Evolutionary conservation across 805 yeast genomes (phyloP).

Genomic region (Nadsonia fulvescens): DNA sequence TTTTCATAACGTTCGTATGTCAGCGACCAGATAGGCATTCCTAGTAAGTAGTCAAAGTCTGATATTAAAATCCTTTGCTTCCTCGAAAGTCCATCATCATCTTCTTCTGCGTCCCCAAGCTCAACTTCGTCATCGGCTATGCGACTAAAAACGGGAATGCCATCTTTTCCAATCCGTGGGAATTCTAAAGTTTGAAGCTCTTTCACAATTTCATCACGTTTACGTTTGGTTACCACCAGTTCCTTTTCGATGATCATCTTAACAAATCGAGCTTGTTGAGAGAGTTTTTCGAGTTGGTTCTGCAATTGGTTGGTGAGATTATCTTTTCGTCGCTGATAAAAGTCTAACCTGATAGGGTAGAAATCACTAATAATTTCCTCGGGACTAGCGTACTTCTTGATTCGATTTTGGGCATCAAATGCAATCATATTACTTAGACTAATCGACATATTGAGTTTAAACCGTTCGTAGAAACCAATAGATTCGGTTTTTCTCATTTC

Average conservation of each 20-base stretch:
- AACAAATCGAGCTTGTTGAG: conserved; percentile 79
- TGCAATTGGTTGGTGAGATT: conserved; percentile 48
- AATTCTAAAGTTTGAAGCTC: conserved; percentile 49
- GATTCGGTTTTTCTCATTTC: conserved; percentile 68
- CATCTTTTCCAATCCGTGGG: conserved; percentile 53
- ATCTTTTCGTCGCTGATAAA: conserved; percentile 82
- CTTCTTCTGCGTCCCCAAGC: conserved; percentile 22
- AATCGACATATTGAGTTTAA: conserved; percentile 54
- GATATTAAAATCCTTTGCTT: too few relatives aligned
- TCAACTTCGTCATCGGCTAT: conserved; percentile 18
- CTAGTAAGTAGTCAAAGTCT: conserved; percentile 70
- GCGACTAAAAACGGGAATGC: conserved; percentile 29
- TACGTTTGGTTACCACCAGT: conserved; percentile 56
- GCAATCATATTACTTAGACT: conserved; percentile 84
- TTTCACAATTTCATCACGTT: conserved; percentile 41
- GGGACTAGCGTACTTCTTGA: conserved; percentile 60
- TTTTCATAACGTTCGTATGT: conserved; percentile 79
- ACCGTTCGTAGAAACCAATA: conserved; percentile 69
- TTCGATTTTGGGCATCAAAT: conserved; percentile 76
- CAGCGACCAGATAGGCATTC: conserved; percentile 87
- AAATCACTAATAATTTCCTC: conserved; percentile 71
- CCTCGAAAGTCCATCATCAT: conserved; percentile 18
- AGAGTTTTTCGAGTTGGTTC: conserved; percentile 54
- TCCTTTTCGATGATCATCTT: conserved; percentile 71
- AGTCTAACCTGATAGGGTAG: conserved; percentile 72